Evolutionary conservation across 2,329 filamentous ascomycete genomes (phyloP), one percentile per base, ranked within the genome.

Genomic region (Ophiocordyceps unilateralis): DNA sequence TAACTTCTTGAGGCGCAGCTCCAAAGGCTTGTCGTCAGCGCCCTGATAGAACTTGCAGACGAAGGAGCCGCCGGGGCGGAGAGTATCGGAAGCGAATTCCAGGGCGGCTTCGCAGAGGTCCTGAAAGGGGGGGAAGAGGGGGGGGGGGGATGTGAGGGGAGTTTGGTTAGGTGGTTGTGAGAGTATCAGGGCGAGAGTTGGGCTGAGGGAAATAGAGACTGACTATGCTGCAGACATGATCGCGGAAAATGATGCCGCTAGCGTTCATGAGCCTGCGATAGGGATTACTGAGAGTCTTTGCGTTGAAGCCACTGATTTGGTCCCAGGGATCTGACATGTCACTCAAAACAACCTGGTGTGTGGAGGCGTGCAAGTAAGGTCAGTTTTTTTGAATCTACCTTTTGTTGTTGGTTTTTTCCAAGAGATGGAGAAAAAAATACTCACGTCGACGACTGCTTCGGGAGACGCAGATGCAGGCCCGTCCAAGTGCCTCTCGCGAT

Each of bases 201-300:
- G 15, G 15, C 3, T 15, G 15, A 15, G 30, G 15, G 15, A 34
- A 8, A 34, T 7, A 21, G 19, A 24, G 8, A 38, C 40, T 28
- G n/a, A 95, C 89, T 85, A 98, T 96, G 64, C 87, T 95, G 24
- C 85, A 84, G 10, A 78, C 81, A 63, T 98, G 91, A 62, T 98
- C 91, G 50, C 79, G 77, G 57, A 93, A 91, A 19, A 64, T 64
- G 55, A 85, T 82, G 44, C 91, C 91, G 65, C 83, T 94, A 53
- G 89, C 95, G 64, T 98, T 98, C 87, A 95, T 94, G 81, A 98
- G 82, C 91, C 91, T 98, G 73, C 66, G 62, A 78, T 93, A 91
- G 50, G 87, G 86, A 76, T 91, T 83, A 89, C 81, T 93, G 76
- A 95, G 74, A 69, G 80, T 93, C 68, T 77, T 86, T 68, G 83